A percentile compares a stretch with the other conserved stretches of the same genome.
Evolutionary conservation across 768 basidiomycete genomes (phyloP).

Genomic region (Inosperma sp.): DNA sequence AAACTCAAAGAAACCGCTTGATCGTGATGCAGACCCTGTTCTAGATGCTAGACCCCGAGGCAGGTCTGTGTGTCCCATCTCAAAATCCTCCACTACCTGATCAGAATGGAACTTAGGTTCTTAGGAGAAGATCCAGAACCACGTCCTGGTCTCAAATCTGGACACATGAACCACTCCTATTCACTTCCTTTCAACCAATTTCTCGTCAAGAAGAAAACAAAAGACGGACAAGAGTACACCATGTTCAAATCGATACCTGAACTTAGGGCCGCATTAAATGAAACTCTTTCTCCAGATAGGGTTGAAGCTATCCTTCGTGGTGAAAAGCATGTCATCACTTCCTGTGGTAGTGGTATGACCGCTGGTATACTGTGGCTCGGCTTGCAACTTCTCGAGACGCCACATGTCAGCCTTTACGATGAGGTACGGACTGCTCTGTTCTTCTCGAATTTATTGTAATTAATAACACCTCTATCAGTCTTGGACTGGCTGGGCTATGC

Average conservation of each 20-base stretch:
- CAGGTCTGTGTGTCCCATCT: conserved; percentile 44
- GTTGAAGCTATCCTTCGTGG: conserved; percentile 58
- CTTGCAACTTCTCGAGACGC: conserved; percentile 63
- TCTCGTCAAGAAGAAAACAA: conserved; percentile 42
- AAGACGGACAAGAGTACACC: conserved; percentile 47
- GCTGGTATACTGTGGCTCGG: conserved; percentile 92
- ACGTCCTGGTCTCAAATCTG: conserved; percentile 78
- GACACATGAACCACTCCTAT: conserved; percentile 86
- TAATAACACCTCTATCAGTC: conserved; percentile 46
- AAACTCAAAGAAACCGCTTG: conserved; percentile 58
- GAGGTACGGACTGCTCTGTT: conserved; percentile 55
- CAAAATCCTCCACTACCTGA: not conserved
- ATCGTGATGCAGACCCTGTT: conserved; percentile 56
- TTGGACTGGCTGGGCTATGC: conserved; percentile 90
- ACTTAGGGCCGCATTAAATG: conserved; percentile 54
- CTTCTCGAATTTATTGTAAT: not conserved
- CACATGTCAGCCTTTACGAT: conserved; percentile 76
- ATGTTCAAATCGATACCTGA: conserved; percentile 55
- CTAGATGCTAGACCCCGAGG: conserved; percentile 85
- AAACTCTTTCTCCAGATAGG: conserved; percentile 55
- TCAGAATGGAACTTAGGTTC: conserved; percentile 47
- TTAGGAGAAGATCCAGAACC: conserved; percentile 84
- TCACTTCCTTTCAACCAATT: conserved; percentile 82
- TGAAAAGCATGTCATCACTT: conserved; percentile 58
- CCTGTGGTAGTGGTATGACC: conserved; percentile 99